Percentiles rank a stretch among this genome's conserved stretches.
These are phyloP conservation scores for Colletotrichum tropicicola DNA, from an alignment of 2,329 filamentous ascomycete genomes.

Conservation along the genomic window DNA sequence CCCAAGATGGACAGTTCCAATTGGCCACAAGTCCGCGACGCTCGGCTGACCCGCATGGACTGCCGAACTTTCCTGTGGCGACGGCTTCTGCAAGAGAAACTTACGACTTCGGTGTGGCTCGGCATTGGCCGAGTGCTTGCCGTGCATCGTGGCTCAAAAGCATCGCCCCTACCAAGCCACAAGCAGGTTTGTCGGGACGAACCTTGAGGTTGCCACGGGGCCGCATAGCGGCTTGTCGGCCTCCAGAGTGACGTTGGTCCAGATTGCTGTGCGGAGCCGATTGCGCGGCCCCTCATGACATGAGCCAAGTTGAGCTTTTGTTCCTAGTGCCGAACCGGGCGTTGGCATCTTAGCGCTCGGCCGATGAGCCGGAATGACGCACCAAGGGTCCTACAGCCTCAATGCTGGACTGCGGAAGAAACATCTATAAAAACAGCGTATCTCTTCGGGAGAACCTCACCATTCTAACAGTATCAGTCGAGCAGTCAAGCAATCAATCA, in stretches of 20 bases:
- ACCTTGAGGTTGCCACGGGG: neutral
- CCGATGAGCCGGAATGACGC: conserved; percentile 23
- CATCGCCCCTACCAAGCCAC: conserved; percentile 5
- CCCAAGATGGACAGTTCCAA: neutral
- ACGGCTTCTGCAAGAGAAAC: neutral
- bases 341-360: conserved; percentile 14
- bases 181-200: neutral
- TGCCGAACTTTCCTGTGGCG: neutral
- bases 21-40: neutral
- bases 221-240: conserved; percentile 5
- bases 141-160: neutral
- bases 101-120: conserved; percentile 5
- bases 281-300: conserved; percentile 27
- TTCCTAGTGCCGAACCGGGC: conserved; percentile 5
- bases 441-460: neutral
- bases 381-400: conserved; percentile 11
- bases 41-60: neutral
- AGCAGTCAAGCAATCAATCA: neutral
- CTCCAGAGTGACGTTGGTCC: conserved; percentile 19
- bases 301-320: conserved; percentile 11
- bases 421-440: neutral
- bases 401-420: neutral
- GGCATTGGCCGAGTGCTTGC: neutral
- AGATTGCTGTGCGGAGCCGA: conserved; percentile 6
- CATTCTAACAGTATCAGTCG: neutral